Conservation (phyloP, 208 protist genomes). For the Trypanosoma scelopori region DNA sequence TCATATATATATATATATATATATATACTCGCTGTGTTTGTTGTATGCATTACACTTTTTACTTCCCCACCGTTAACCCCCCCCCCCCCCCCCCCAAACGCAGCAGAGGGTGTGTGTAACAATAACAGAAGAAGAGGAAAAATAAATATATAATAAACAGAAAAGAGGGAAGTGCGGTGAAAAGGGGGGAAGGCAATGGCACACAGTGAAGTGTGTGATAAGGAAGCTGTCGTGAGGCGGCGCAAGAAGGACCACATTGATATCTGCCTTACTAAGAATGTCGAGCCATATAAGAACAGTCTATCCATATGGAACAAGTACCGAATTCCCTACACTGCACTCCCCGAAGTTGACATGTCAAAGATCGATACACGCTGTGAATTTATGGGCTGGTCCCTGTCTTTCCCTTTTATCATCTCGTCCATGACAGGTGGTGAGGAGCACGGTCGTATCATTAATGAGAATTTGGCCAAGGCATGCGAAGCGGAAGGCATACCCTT, state of each 20-base stretch:
- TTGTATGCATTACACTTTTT: too few relatives aligned
- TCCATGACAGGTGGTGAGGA: slow-evolving; percentile 91
- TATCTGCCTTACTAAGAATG: slow-evolving; percentile 82
- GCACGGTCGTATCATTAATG: slow-evolving; percentile 90
- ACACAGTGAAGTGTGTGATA: slow-evolving; percentile 24
- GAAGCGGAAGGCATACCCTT: slow-evolving; percentile 87
- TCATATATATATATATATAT: too few relatives aligned
- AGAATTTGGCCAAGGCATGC: slow-evolving; percentile 89
- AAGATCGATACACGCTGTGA: slow-evolving; percentile 75
- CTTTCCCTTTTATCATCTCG: slow-evolving; percentile 88
- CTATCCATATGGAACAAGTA: slow-evolving; percentile 81
- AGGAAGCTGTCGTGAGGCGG: slow-evolving; percentile 66
- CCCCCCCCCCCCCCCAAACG: too few relatives aligned
- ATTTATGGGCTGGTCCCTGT: slow-evolving; percentile 73
- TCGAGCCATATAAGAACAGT: slow-evolving; percentile 75
- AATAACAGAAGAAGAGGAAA: too few relatives aligned
- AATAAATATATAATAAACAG: neutral
- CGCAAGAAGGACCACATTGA: slow-evolving; percentile 92
- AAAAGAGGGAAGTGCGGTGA: neutral
- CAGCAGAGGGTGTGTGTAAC: too few relatives aligned
- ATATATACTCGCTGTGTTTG: too few relatives aligned
- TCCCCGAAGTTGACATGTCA: slow-evolving; percentile 81
- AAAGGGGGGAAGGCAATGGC: neutral
- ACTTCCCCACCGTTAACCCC: too few relatives aligned
- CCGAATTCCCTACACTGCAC: slow-evolving; percentile 79